phyloP scores from a whole-genome alignment of 768 basidiomycete species.

The Phylloporus arenicola region DNA sequence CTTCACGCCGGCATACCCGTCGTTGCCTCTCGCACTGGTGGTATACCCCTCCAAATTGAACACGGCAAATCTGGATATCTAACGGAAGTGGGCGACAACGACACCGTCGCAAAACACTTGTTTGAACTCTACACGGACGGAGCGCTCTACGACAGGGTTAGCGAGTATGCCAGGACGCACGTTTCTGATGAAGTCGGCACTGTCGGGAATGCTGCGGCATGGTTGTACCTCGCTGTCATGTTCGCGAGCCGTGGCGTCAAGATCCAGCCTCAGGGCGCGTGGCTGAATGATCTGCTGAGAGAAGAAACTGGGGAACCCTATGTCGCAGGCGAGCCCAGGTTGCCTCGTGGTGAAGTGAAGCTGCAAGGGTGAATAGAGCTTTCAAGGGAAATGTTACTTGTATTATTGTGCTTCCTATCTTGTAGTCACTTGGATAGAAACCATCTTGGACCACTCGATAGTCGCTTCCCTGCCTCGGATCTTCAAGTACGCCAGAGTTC shows the following conservation, averaged over 20 bases:
- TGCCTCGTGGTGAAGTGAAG: constrained; percentile 59
- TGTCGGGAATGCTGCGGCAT: constrained; percentile 68
- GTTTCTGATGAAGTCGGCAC: constrained; percentile 83
- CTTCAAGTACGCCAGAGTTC: neutral
- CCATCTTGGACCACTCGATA: constrained; percentile 1
- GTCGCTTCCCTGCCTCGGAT: neutral
- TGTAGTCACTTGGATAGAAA: constrained; percentile 10
- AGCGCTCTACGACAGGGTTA: constrained; percentile 56
- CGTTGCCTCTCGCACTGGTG: constrained; percentile 80
- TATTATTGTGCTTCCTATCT: constrained; percentile 5
- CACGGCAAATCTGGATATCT: constrained; percentile 87
- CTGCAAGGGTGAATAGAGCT: constrained; percentile 34
- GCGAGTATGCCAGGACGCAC: constrained; percentile 64
- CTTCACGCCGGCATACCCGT: constrained; percentile 85
- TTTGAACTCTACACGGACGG: constrained; percentile 75
- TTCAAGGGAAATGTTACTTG: neutral
- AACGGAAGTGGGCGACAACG: constrained; percentile 71
- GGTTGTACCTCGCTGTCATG: constrained; percentile 75
- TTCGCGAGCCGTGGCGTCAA: constrained; percentile 63
- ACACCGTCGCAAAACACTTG: constrained; percentile 68
- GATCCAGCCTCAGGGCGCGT: constrained; percentile 74
- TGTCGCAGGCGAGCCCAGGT: constrained; percentile 57
- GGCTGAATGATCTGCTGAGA: constrained; percentile 79
- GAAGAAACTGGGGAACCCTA: constrained; percentile 73
- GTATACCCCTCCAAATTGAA: constrained; percentile 88